phyloP scores from a whole-genome alignment of 805 yeast genomes.

The Sugiyamaella mastotermitis region DNA sequence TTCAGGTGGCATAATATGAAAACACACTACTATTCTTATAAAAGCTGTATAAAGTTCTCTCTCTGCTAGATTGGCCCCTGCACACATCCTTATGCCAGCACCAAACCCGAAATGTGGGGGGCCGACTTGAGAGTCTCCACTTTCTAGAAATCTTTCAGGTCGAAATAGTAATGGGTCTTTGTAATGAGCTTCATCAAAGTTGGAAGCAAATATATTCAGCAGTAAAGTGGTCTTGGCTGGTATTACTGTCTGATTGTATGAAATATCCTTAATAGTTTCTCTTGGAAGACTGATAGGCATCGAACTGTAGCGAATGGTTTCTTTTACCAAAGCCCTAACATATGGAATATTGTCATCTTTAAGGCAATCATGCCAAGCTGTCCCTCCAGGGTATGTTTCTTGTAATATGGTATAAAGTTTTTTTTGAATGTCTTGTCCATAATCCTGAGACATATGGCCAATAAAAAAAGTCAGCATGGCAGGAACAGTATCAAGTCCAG shows the following conservation, averaged over 20 bases:
- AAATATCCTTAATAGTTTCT: slow-evolving; percentile 46
- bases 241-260: slow-evolving; percentile 37
- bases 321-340: slow-evolving; percentile 53
- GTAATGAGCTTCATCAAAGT: slow-evolving; percentile 44
- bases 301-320: slow-evolving; percentile 59
- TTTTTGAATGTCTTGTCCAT: slow-evolving; percentile 37
- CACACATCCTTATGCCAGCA: slow-evolving; percentile 65
- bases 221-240: slow-evolving; percentile 52
- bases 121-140: slow-evolving; percentile 11
- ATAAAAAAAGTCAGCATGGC: slow-evolving; percentile 53
- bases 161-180: slow-evolving; percentile 25
- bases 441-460: slow-evolving; percentile 48
- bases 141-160: slow-evolving; percentile 28
- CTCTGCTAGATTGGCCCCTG: slow-evolving; percentile 59
- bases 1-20: slow-evolving; percentile 44
- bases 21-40: slow-evolving; percentile 47
- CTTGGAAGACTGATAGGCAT: slow-evolving; percentile 65
- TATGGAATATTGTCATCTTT: slow-evolving; percentile 42
- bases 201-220: slow-evolving; percentile 67
- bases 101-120: slow-evolving; percentile 51
- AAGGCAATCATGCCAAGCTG: slow-evolving; percentile 25
- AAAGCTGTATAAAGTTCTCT: slow-evolving; percentile 58
- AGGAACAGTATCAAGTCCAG: slow-evolving; percentile 71
- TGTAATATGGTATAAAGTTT: slow-evolving; percentile 38
- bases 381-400: slow-evolving; percentile 27